phyloP scores from a whole-genome alignment of 805 yeast genomes.

The Metschnikowia matae region DNA sequence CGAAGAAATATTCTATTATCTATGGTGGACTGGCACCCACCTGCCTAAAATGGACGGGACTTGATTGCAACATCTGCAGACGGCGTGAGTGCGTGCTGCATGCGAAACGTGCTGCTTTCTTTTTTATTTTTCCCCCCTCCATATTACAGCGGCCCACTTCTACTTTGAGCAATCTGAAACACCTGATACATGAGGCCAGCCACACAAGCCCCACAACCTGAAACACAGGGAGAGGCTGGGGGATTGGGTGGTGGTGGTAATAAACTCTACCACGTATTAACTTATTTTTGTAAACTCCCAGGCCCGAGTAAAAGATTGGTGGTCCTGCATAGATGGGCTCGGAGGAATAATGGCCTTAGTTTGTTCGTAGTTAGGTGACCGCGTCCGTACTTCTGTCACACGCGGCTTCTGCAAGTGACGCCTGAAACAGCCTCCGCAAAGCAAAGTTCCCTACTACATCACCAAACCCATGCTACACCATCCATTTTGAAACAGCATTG shows the following conservation, averaged over 20 bases:
- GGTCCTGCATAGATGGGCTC: not conserved
- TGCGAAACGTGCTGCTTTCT: not conserved
- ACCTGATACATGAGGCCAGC: not conserved
- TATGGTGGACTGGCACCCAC: too few species aligned
- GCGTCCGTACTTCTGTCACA: not conserved
- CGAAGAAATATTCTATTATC: not conserved
- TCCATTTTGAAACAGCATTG: not conserved
- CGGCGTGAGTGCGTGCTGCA: conserved; percentile 1
- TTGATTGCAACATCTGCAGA: conserved; percentile 1
- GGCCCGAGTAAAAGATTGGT: not conserved
- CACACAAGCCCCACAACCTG: too few species aligned
- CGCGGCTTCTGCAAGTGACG: conserved; percentile 3
- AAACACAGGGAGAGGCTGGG: too few species aligned
- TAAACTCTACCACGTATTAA: too few species aligned
- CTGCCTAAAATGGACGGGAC: not conserved
- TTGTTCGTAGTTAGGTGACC: not conserved
- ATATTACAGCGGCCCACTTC: not conserved
- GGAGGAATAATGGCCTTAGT: not conserved
- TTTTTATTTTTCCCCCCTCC: not conserved
- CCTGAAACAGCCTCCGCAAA: not conserved
- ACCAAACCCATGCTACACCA: not conserved
- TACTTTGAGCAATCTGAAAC: not conserved
- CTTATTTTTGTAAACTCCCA: too few species aligned
- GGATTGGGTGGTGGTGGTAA: too few species aligned
- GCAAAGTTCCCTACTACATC: not conserved